Evolutionary conservation across 257 asterid genomes (phyloP), one percentile per base, ranked within the genome.

Genomic region (Ilex asprella): DNA sequence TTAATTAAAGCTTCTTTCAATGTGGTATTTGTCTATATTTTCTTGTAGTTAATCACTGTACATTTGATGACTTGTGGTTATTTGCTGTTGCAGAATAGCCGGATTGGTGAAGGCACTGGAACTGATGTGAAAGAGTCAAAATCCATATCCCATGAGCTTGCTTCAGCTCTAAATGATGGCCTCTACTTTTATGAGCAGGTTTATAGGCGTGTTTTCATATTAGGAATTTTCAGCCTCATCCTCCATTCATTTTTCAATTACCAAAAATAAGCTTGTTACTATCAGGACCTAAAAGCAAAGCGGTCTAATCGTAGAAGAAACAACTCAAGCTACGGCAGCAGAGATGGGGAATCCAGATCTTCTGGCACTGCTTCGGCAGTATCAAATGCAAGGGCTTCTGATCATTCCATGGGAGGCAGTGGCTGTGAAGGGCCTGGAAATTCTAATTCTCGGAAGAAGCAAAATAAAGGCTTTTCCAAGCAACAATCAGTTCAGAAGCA

Each of bases 171-270:
- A 73, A 88, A 78, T 77, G 96, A 88, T 46, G 92, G 92, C 67
- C 95, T 91, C 65, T 86, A 76, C 74, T 86, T 68, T 74, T 88
- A 88, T 76, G 98, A 88, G 91, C 98, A 88, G 98, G 98, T 91
- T 72, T 55, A 35, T 35, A 44, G 59, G 39, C 59, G 66, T 53
- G 50, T 58, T 70, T 65, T 9, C 69, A 44, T 66, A 49, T 49
- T 12, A 49, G 11, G 10, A 49, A 15, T 49, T 49, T 12, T 49
- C 54, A 2, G 54, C 5, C 54, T 49, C 54, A 49, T 15, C 54
- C 54, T 15, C 54, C 54, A 49, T 49, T 6, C 14, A 49, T 0
- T 49, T 49, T 7, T 14, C 3, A 10, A 10, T 46, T 46, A 15
- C 30, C 51, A 41, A 56, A 58, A 43, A 21, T 52, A 41, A 59